Evolutionary conservation across 371 early-diverging fungal species (phyloP), one percentile per base, ranked within the genome.

Genomic region (Mucor lusitanicus): DNA sequence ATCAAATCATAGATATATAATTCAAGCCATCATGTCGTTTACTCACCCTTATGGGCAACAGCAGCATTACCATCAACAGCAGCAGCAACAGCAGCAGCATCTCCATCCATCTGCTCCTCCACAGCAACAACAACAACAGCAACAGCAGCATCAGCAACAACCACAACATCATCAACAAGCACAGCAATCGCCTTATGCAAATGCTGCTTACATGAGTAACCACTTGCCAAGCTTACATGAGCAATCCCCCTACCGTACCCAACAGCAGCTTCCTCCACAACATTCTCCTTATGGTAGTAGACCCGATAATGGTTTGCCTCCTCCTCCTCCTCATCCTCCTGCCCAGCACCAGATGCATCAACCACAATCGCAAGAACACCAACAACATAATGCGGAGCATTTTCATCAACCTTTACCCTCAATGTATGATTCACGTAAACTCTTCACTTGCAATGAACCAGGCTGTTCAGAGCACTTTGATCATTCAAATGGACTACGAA

Each of bases 381-480:
- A 55, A 40, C 61, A 60, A 46, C 23, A 25, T 7, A 19, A 39
- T 40, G 27, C 30, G 35, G 61, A 56, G 42, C 67, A 32, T 32
- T 61, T 56, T 35, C 46, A 37, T 17, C 58, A 32, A 1, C 21
- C n/a, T 46, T 58, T 64, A 59, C 59, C 63, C 13, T 37, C 59
- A 3, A 53, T 64, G 40, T 64, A 65, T n/a, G 63, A 66, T 27
- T 66, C 71, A 28, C 71, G 71, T 63, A 71, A 71, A 63, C 13
- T 71, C 19, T 71, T 44, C 53, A 46, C 40, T 15, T 71, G 71
- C 28, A 63, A 61, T 25, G 71, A 71, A 13, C 65, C 70, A 7
- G 65, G 62, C 25, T 71, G 71, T 37, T 59, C 62, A 30, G 67
- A 71, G 40, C 59, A 59, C 11, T 71, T 71, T 63, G 71, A 71